Conservation (phyloP, 768 basidiomycete genomes). For the Lyophyllum atratum region DNA sequence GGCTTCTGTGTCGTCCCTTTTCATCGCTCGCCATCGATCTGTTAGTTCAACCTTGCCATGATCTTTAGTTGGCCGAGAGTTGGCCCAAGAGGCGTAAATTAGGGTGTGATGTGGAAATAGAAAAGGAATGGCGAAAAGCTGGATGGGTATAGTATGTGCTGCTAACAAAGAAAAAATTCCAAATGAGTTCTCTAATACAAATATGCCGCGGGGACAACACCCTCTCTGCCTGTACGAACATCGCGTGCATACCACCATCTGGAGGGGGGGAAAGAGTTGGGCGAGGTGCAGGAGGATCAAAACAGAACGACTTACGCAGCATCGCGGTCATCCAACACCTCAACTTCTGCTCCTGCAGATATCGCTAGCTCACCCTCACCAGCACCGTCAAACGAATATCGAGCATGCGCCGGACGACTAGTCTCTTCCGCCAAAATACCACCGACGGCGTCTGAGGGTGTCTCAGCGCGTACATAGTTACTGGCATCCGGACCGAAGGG, state of each 20-base stretch:
- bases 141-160: slow-evolving; percentile 28
- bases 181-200: slow-evolving; percentile 63
- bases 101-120: neutral
- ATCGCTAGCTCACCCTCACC: slow-evolving; percentile 80
- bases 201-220: slow-evolving; percentile 91
- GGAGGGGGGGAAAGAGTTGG: slow-evolving; percentile 18
- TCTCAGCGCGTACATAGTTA: slow-evolving; percentile 79
- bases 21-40: neutral
- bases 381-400: slow-evolving; percentile 79
- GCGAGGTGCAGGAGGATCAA: neutral
- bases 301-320: slow-evolving; percentile 58
- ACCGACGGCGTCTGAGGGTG: slow-evolving; percentile 75
- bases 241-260: slow-evolving; percentile 97
- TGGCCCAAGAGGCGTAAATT: neutral
- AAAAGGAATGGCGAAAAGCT: slow-evolving; percentile 13
- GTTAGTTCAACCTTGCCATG: neutral
- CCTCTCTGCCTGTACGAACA: slow-evolving; percentile 75
- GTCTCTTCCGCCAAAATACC: slow-evolving; percentile 64
- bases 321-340: slow-evolving; percentile 80
- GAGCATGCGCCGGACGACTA: slow-evolving; percentile 75
- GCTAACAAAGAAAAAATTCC: slow-evolving; percentile 37
- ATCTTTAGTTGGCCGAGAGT: neutral
- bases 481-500: slow-evolving; percentile 75
- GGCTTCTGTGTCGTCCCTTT: neutral
- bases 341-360: slow-evolving; percentile 67